Percentiles rank a stretch among this genome's conserved stretches.
These are phyloP conservation scores for Tetrapisispora taiwanensis DNA, from an alignment of 805 yeast genomes.

Conservation along the genomic window DNA sequence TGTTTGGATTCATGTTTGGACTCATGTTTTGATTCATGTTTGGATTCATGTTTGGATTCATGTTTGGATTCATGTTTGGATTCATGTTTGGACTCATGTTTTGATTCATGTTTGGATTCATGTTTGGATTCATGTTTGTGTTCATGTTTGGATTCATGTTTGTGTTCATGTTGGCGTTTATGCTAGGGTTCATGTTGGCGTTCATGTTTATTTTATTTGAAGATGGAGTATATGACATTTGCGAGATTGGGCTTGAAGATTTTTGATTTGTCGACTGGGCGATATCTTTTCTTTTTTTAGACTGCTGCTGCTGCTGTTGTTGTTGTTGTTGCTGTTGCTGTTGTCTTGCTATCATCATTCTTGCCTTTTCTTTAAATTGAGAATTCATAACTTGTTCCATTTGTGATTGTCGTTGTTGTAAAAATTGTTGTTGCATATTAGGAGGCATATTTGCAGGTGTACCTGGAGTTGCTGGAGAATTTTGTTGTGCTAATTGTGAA, in stretches of 20 bases:
- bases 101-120: background rate
- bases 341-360: background rate
- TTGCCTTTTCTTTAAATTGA: background rate
- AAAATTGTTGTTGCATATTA: background rate
- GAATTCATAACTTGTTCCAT: constrained; percentile 1
- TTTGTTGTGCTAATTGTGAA: background rate
- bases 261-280: background rate
- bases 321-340: background rate
- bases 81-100: background rate
- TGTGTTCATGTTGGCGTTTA: background rate
- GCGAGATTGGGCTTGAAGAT: background rate
- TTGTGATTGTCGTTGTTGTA: constrained; percentile 3
- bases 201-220: background rate
- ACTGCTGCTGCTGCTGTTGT: background rate
- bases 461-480: background rate
- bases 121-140: background rate
- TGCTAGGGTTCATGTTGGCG: background rate
- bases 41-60: no score
- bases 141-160: background rate
- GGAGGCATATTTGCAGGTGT: background rate
- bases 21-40: background rate
- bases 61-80: background rate
- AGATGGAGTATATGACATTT: background rate
- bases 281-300: background rate
- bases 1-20: background rate